Percentiles rank a stretch among this genome's conserved stretches.
Evolutionary conservation across 2,329 filamentous ascomycete species (phyloP).

Genomic region (Fusarium liriodendri): DNA sequence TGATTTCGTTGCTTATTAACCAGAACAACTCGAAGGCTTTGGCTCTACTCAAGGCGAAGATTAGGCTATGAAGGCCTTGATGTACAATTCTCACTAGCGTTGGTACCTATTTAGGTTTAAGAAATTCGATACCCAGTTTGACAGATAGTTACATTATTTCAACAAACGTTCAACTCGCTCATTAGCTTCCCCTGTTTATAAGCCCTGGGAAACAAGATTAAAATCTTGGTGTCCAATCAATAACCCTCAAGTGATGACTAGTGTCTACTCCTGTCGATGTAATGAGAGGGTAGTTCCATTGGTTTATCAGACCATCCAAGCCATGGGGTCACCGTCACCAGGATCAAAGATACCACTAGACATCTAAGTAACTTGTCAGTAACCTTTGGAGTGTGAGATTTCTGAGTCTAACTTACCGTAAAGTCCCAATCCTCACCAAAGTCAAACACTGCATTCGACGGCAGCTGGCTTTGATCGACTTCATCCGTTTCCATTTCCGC

Average conservation of each 20-base stretch:
- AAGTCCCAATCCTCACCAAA: slow-evolving; percentile 42
- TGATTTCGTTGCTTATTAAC: slow-evolving; percentile 46
- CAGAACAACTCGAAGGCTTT: slow-evolving; percentile 45
- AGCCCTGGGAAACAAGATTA: not conserved
- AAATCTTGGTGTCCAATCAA: not conserved
- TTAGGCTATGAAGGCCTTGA: slow-evolving; percentile 34
- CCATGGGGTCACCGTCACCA: slow-evolving; percentile 2
- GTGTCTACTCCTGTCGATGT: not conserved
- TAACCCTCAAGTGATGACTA: not conserved
- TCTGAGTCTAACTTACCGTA: slow-evolving; percentile 25
- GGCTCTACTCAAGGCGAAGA: slow-evolving; percentile 41
- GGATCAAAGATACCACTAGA: slow-evolving; percentile 19
- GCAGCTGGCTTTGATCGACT: not conserved
- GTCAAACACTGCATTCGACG: not conserved
- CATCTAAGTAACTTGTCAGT: slow-evolving; percentile 6
- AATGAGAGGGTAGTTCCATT: not conserved
- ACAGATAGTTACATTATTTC: not conserved
- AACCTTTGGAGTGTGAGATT: not conserved
- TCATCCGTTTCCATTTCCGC: slow-evolving; percentile 20
- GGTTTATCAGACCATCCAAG: slow-evolving; percentile 19
- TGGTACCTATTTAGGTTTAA: not conserved
- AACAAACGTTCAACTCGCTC: not conserved
- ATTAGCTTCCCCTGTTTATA: not conserved
- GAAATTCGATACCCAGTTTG: not conserved
- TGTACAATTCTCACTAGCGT: not conserved